Percentiles rank a stretch among this genome's conserved stretches.
These are phyloP conservation scores for Brassica juncea DNA, from an alignment of 345 rosid species.

Conservation along the genomic window DNA sequence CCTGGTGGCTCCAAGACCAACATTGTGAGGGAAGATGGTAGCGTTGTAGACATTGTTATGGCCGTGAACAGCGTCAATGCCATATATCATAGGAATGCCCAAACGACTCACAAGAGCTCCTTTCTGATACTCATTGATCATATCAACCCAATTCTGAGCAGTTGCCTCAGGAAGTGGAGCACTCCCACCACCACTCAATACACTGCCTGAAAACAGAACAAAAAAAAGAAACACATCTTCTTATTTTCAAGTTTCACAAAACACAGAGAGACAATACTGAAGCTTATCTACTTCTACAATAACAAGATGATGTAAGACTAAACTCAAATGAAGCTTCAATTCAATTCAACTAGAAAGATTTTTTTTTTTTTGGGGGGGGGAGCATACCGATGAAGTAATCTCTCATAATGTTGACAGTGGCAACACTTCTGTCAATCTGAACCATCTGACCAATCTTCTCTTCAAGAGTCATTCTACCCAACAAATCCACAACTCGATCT, in stretches of 20 bases:
- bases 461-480: constrained; percentile 51
- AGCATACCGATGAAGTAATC: constrained; percentile 57
- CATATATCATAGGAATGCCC: constrained; percentile 91
- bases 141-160: constrained; percentile 71
- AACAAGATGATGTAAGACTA: too few species aligned
- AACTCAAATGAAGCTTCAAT: too few species aligned
- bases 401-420: constrained; percentile 47
- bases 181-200: constrained; percentile 91
- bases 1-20: constrained; percentile 96
- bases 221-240: background rate
- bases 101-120: constrained; percentile 73
- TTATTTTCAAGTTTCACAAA: background rate
- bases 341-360: background rate
- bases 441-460: constrained; percentile 71
- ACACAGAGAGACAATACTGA: too few species aligned
- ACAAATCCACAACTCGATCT: constrained; percentile 49
- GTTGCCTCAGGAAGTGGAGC: constrained; percentile 69
- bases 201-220: constrained; percentile 58
- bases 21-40: constrained; percentile 85
- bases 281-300: too few species aligned
- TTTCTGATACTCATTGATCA: constrained; percentile 71
- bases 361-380: too few species aligned
- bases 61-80: constrained; percentile 95
- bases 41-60: constrained; percentile 89
- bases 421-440: constrained; percentile 55